Percentiles rank a stretch among this genome's conserved stretches.
Conservation (phyloP, 129 eudicot species). For the Centaurea solstitialis region DNA sequence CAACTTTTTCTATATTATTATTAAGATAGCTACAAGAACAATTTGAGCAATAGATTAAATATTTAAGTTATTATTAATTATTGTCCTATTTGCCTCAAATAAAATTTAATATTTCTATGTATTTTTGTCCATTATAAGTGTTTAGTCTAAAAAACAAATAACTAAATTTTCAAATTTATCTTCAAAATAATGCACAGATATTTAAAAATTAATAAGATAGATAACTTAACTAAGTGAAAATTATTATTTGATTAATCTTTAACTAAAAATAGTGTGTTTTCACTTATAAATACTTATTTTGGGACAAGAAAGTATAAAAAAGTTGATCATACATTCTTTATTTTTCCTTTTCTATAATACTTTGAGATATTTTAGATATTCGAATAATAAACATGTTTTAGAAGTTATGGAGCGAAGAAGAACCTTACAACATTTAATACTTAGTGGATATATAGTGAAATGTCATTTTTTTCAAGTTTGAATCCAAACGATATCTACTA, state of each 20-base stretch:
- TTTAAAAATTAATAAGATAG: background rate
- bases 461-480: too few relatives aligned
- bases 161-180: background rate
- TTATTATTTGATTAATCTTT: background rate
- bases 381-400: too few relatives aligned
- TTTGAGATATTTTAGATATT: background rate
- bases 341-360: background rate
- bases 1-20: background rate
- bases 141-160: background rate
- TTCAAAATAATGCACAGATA: background rate
- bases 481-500: too few relatives aligned
- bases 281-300: too few relatives aligned
- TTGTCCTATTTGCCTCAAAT: background rate
- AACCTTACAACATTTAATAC: too few relatives aligned
- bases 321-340: background rate
- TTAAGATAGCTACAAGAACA: background rate
- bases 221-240: background rate
- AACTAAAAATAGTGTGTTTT: too few relatives aligned
- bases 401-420: too few relatives aligned
- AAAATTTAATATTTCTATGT: too few relatives aligned
- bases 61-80: background rate
- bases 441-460: too few relatives aligned
- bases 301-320: too few relatives aligned
- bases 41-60: background rate
- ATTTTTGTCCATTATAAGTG: background rate